Evolutionary conservation across 2,329 filamentous ascomycete genomes (phyloP).

Genomic region (Orbilia blumenaviensis): DNA sequence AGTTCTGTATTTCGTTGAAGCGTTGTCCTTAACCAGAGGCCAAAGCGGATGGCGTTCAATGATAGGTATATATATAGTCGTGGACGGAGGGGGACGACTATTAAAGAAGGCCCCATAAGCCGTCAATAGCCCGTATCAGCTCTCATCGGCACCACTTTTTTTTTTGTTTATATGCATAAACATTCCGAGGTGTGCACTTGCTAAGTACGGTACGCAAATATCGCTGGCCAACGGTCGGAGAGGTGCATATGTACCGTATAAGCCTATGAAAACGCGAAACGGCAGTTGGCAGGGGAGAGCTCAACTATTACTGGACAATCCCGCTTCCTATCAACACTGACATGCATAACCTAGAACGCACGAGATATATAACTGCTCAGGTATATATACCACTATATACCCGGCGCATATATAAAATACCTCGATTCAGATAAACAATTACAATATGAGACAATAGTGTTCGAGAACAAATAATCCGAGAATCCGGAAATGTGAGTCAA

Average conservation of each 20-base stretch:
- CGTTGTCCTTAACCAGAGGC: no score
- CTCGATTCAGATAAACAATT: background rate
- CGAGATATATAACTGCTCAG: background rate
- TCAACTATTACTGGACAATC: background rate
- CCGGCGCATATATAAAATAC: background rate
- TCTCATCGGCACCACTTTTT: background rate
- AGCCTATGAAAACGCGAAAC: background rate
- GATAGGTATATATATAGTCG: no score
- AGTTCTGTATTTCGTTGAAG: background rate
- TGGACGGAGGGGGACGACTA: no score
- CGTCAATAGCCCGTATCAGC: slow-evolving; percentile 5
- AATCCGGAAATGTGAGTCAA: background rate
- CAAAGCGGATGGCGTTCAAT: no score
- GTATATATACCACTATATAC: background rate
- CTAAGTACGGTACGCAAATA: no score
- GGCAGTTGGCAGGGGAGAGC: background rate
- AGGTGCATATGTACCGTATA: background rate
- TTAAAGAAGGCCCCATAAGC: background rate
- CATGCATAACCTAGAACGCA: background rate
- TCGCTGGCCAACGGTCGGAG: no score
- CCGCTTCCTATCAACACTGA: slow-evolving; percentile 6
- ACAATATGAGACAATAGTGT: background rate
- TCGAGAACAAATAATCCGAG: background rate
- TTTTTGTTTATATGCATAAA: background rate
- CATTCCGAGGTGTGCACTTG: background rate